A percentile compares a stretch with the other conserved stretches of the same genome.
phyloP scores from a whole-genome alignment of 345 rosid genomes.

The Durio zibethinus region DNA sequence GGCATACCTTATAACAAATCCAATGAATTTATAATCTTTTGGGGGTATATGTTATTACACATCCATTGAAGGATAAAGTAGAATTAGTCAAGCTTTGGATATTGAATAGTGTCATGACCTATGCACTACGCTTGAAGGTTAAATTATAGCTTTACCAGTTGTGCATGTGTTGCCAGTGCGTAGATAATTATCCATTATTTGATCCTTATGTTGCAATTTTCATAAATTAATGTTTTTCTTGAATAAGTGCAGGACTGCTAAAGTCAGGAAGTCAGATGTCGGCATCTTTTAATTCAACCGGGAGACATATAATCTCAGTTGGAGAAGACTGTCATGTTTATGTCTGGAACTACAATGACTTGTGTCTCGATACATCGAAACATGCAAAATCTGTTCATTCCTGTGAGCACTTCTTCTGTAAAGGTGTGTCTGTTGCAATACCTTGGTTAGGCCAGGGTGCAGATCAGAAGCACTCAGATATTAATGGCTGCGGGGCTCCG shows the following conservation, averaged over 20 bases:
- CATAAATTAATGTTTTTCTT: conserved; percentile 8
- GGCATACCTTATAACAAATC: not conserved
- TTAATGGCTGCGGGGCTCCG: conserved; percentile 8
- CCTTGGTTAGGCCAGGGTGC: conserved; percentile 54
- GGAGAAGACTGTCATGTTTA: conserved; percentile 72
- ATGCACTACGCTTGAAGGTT: not conserved
- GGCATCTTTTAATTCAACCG: conserved; percentile 65
- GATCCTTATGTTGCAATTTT: conserved; percentile 3
- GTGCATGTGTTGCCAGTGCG: conserved; percentile 15
- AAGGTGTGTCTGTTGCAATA: conserved; percentile 58
- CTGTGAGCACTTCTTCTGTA: conserved; percentile 65
- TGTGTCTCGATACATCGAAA: conserved; percentile 33
- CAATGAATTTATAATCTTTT: not conserved
- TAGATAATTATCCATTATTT: not conserved
- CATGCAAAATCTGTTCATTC: conserved; percentile 43
- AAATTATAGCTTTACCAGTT: not conserved
- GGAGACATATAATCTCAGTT: conserved; percentile 71
- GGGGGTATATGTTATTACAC: not conserved
- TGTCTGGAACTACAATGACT: conserved; percentile 59
- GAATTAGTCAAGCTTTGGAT: not conserved
- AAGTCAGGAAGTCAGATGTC: conserved; percentile 71
- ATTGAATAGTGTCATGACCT: not conserved
- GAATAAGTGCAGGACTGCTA: conserved; percentile 42
- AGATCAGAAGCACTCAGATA: conserved; percentile 7
- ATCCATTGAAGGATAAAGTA: not conserved